These are phyloP conservation scores for Leccinum subgranulosum DNA, from an alignment of 768 basidiomycete species.

Conservation along the genomic window DNA sequence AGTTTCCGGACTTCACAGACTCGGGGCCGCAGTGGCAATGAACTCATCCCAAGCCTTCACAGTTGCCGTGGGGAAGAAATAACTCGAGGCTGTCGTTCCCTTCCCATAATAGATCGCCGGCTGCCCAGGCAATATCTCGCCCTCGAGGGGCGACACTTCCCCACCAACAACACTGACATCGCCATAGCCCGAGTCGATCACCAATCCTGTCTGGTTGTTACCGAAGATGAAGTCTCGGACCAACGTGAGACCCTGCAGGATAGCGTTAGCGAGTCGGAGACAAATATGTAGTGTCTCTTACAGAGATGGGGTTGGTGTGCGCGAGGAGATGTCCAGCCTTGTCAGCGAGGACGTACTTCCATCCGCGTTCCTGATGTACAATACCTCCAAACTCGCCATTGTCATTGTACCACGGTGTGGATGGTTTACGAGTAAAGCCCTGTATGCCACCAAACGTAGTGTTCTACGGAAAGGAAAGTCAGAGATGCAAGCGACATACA, in stretches of 20 bases:
- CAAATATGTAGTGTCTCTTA: slow-evolving; percentile 32
- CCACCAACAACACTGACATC: slow-evolving; percentile 42
- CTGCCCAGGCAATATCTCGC: slow-evolving; percentile 49
- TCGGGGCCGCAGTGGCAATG: slow-evolving; percentile 25
- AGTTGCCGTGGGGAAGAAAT: slow-evolving; percentile 52
- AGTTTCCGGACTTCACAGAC: too few relatives aligned
- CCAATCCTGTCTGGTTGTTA: slow-evolving; percentile 51
- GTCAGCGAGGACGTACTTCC: slow-evolving; percentile 40
- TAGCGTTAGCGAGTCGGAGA: background rate
- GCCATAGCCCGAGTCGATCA: slow-evolving; percentile 24
- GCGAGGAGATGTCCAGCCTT: slow-evolving; percentile 39
- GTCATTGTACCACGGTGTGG: slow-evolving; percentile 65
- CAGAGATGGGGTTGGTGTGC: slow-evolving; percentile 35
- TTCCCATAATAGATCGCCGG: slow-evolving; percentile 54
- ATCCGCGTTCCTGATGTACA: slow-evolving; percentile 69
- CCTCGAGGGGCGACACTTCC: slow-evolving; percentile 42
- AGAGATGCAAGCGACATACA: background rate
- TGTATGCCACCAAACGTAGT: slow-evolving; percentile 79
- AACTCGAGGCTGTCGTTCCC: slow-evolving; percentile 47
- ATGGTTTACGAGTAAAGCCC: slow-evolving; percentile 66
- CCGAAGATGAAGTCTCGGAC: slow-evolving; percentile 69
- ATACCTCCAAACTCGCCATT: slow-evolving; percentile 57
- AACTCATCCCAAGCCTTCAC: slow-evolving; percentile 55
- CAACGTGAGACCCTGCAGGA: slow-evolving; percentile 53
- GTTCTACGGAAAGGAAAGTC: slow-evolving; percentile 41